phyloP scores from a whole-genome alignment of 805 yeast species.

The Candida coquimbonensis region DNA sequence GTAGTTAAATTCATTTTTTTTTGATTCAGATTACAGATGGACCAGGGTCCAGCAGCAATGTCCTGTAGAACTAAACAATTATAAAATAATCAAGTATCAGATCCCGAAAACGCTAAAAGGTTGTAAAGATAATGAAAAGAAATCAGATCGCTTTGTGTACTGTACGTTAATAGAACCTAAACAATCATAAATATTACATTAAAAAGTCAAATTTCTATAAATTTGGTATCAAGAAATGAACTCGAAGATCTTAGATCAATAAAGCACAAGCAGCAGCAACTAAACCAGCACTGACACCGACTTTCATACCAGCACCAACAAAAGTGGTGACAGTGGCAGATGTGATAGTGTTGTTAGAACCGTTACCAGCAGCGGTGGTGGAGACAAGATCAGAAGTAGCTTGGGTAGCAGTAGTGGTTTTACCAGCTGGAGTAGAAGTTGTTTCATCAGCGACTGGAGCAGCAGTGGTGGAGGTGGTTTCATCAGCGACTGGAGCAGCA shows the following conservation, averaged over 20 bases:
- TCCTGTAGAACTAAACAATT: too few species aligned
- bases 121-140: too few species aligned
- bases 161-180: too few species aligned
- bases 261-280: conserved; percentile 5
- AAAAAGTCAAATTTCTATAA: not conserved
- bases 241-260: conserved; percentile 2
- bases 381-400: not conserved
- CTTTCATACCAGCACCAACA: conserved; percentile 1
- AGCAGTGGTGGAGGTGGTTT: not conserved
- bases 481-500: not conserved
- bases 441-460: not conserved
- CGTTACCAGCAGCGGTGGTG: not conserved
- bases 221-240: too few species aligned
- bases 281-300: conserved; percentile 3
- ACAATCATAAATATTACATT: not conserved
- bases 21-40: too few species aligned
- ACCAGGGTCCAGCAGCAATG: too few species aligned
- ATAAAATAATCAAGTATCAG: too few species aligned
- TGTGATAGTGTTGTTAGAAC: not conserved
- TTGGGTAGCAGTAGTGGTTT: not conserved
- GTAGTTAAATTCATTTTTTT: too few species aligned
- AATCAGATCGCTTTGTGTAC: too few species aligned
- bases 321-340: not conserved
- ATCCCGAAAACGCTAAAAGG: too few species aligned
- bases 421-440: not conserved